These are phyloP conservation scores for Penicillium argentinense DNA, from an alignment of 495 filamentous ascomycete species.

Conservation along the genomic window DNA sequence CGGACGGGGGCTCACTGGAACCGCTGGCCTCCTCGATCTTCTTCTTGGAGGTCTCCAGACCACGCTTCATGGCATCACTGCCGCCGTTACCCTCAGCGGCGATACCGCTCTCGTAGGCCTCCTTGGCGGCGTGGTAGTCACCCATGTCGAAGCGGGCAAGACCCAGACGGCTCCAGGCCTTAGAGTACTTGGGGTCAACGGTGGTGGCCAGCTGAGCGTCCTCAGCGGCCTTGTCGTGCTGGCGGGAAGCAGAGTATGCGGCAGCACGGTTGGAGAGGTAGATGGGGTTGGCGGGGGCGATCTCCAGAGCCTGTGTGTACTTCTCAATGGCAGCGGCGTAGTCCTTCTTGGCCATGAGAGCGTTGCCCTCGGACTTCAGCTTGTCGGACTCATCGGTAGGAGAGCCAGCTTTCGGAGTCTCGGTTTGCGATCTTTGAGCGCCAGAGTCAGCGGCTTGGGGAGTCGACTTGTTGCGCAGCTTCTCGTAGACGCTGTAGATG, in stretches of 20 bases:
- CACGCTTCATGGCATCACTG: constrained; percentile 80
- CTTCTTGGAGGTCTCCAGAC: constrained; percentile 85
- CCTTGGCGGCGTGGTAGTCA: constrained; percentile 87
- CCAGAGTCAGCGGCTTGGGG: constrained; percentile 27
- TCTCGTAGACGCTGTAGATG: constrained; percentile 96
- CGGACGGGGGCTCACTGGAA: constrained; percentile 49
- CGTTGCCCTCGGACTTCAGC: constrained; percentile 89
- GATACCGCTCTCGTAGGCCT: constrained; percentile 91
- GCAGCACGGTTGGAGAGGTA: constrained; percentile 98
- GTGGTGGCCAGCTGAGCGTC: constrained; percentile 88
- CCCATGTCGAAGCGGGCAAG: constrained; percentile 87
- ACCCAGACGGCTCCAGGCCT: constrained; percentile 91
- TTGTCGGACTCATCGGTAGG: constrained; percentile 71
- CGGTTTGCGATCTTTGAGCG: constrained; percentile 20
- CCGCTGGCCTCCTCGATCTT: constrained; percentile 70
- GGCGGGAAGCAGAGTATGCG: constrained; percentile 74
- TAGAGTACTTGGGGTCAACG: constrained; percentile 89
- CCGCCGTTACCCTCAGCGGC: constrained; percentile 92
- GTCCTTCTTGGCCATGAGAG: constrained; percentile 90
- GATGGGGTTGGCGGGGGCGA: constrained; percentile 85
- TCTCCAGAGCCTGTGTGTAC: constrained; percentile 79
- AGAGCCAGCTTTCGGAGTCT: constrained; percentile 35
- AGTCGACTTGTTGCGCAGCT: constrained; percentile 70
- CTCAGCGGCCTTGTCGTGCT: constrained; percentile 75
- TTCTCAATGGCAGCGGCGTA: constrained; percentile 75